Percentiles rank a stretch among this genome's conserved stretches.
Evolutionary conservation across 1,139 yeast genomes (phyloP).

Genomic region (Candida labiduridarum): DNA sequence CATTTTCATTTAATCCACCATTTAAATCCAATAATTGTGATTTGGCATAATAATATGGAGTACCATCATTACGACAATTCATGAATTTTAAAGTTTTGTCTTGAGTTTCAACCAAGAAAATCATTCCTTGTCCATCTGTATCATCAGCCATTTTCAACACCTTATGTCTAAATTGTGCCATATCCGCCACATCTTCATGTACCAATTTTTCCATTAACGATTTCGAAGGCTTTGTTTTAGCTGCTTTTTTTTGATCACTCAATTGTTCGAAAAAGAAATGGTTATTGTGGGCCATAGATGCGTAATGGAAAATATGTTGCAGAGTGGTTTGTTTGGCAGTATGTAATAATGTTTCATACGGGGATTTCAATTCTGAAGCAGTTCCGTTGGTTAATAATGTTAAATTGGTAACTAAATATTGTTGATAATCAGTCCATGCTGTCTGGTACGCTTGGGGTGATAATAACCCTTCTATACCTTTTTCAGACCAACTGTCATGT

Average conservation of each 20-base stretch:
- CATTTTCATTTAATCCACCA: constrained; percentile 61
- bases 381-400: constrained; percentile 80
- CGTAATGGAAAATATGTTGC: constrained; percentile 78
- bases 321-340: constrained; percentile 72
- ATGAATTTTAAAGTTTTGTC: constrained; percentile 67
- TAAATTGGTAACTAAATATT: constrained; percentile 64
- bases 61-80: constrained; percentile 80
- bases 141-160: constrained; percentile 59
- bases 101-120: constrained; percentile 76
- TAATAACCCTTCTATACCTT: constrained; percentile 75
- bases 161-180: constrained; percentile 57
- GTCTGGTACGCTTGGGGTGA: constrained; percentile 65
- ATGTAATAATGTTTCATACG: constrained; percentile 74
- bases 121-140: constrained; percentile 79
- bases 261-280: constrained; percentile 84
- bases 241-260: constrained; percentile 32
- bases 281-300: constrained; percentile 91
- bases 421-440: constrained; percentile 85
- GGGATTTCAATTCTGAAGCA: constrained; percentile 73
- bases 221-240: constrained; percentile 50
- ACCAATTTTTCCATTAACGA: constrained; percentile 46
- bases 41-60: constrained; percentile 82
- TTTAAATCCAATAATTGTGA: constrained; percentile 78
- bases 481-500: constrained; percentile 23
- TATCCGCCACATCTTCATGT: constrained; percentile 37